Percentiles rank a stretch among this genome's conserved stretches.
Evolutionary conservation across 768 basidiomycete genomes (phyloP).

Genomic region (Boletus coccyginus): DNA sequence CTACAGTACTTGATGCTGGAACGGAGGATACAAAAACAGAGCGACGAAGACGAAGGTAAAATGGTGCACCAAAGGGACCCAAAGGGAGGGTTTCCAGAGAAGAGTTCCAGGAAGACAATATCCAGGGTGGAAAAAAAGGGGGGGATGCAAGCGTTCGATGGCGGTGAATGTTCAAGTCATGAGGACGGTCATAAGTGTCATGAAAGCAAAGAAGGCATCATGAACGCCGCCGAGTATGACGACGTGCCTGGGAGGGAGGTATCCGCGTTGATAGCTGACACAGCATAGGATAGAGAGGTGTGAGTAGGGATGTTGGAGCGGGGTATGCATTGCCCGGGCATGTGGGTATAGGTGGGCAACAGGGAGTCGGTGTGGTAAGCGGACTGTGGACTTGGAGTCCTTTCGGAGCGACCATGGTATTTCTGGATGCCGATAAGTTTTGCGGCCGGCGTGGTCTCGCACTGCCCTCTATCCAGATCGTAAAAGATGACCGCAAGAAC

Average conservation of each 20-base stretch:
- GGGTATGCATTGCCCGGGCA: slow-evolving; percentile 36
- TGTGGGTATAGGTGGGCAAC: slow-evolving; percentile 31
- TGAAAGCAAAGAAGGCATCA: slow-evolving; percentile 35
- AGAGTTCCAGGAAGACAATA: slow-evolving; percentile 30
- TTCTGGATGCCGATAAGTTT: slow-evolving; percentile 54
- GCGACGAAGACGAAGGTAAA: slow-evolving; percentile 21
- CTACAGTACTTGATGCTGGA: slow-evolving; percentile 30
- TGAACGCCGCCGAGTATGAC: slow-evolving; percentile 29
- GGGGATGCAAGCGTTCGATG: slow-evolving; percentile 21
- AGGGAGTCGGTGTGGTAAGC: slow-evolving; percentile 30
- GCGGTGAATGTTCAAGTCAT: slow-evolving; percentile 18
- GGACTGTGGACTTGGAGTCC: slow-evolving; percentile 26
- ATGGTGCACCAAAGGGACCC: slow-evolving; percentile 10
- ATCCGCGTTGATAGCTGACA: slow-evolving; percentile 37
- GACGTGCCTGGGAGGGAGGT: slow-evolving; percentile 19
- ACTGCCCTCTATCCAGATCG: slow-evolving; percentile 59
- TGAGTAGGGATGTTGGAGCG: slow-evolving; percentile 31
- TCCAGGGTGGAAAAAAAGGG: slow-evolving; percentile 19
- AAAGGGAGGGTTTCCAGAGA: slow-evolving; percentile 4
- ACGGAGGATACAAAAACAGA: slow-evolving; percentile 21
- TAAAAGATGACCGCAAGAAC: slow-evolving; percentile 64
- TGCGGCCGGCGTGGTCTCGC: slow-evolving; percentile 53
- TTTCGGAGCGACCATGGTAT: slow-evolving; percentile 32
- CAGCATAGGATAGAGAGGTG: slow-evolving; percentile 42
- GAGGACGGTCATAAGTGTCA: slow-evolving; percentile 28